Evolutionary conservation across 2,329 filamentous ascomycete species (phyloP).

Genomic region (Fusarium sp.): DNA sequence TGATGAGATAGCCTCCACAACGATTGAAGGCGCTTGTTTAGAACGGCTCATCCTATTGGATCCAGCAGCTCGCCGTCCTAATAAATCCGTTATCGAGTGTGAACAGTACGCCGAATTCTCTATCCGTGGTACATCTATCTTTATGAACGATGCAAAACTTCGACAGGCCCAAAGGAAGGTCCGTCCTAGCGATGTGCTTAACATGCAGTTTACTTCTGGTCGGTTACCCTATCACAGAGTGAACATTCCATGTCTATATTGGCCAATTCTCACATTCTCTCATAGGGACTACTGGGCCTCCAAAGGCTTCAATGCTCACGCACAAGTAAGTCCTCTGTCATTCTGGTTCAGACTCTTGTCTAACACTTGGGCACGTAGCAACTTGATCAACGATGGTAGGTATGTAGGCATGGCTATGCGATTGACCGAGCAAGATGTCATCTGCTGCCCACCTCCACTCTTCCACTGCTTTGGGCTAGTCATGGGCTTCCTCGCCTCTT

Average conservation of each 20-base stretch:
- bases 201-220: conserved; percentile 8
- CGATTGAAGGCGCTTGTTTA: neutral
- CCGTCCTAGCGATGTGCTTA: neutral
- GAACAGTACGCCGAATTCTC: neutral
- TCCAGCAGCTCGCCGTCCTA: neutral
- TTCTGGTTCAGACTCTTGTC: fast-evolving
- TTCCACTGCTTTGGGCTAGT: neutral
- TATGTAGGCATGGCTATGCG: neutral
- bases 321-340: neutral
- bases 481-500: conserved; percentile 1
- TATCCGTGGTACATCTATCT: neutral
- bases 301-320: neutral
- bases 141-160: neutral
- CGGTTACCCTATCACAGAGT: neutral
- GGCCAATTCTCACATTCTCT: neutral
- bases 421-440: neutral
- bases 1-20: neutral
- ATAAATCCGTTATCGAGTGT: neutral
- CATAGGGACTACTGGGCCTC: neutral
- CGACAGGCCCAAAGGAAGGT: neutral
- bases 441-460: neutral
- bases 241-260: fast-evolving
- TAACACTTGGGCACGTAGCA: neutral
- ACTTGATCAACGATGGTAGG: neutral
- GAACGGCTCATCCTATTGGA: neutral